Percentiles rank a stretch among this genome's conserved stretches.
phyloP scores from a whole-genome alignment of 208 protist species.

The Trypanosoma cruzi region DNA sequence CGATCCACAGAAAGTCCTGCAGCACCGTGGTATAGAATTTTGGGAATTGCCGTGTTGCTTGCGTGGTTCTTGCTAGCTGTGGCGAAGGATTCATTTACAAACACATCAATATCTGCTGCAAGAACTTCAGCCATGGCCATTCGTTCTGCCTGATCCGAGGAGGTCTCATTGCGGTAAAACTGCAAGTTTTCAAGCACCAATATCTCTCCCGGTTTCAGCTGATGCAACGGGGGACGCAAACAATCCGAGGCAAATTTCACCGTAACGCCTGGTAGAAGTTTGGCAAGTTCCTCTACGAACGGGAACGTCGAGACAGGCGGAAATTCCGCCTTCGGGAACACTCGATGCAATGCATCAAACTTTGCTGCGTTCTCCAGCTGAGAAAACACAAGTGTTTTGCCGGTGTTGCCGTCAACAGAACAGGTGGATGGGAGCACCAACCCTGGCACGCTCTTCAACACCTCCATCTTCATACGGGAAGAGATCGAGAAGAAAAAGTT shows the following conservation, averaged over 20 bases:
- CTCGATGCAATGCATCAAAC: slow-evolving; percentile 31
- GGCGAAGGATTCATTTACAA: slow-evolving; percentile 87
- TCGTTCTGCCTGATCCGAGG: slow-evolving; percentile 46
- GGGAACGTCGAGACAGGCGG: slow-evolving; percentile 43
- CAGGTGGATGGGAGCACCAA: slow-evolving; percentile 22
- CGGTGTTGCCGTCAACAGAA: slow-evolving; percentile 34
- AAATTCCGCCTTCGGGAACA: slow-evolving; percentile 54
- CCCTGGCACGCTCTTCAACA: slow-evolving; percentile 43
- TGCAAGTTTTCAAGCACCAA: slow-evolving; percentile 80
- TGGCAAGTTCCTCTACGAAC: slow-evolving; percentile 53
- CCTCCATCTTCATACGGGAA: slow-evolving; percentile 47
- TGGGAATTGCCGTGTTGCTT: slow-evolving; percentile 71
- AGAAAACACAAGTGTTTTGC: slow-evolving; percentile 60
- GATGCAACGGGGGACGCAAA: slow-evolving; percentile 41
- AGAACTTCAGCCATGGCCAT: slow-evolving; percentile 63
- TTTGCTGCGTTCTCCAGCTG: slow-evolving; percentile 55
- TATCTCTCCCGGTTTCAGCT: slow-evolving; percentile 49
- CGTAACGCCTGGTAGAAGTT: slow-evolving; percentile 45
- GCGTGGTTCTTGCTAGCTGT: slow-evolving; percentile 47
- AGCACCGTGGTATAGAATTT: slow-evolving; percentile 68
- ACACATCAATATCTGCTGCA: slow-evolving; percentile 57
- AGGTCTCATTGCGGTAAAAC: slow-evolving; percentile 79
- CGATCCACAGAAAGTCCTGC: slow-evolving; percentile 74
- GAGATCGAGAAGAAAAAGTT: slow-evolving; percentile 64
- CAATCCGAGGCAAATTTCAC: slow-evolving; percentile 67